These are phyloP conservation scores for Colletotrichum truncatum DNA, from an alignment of 2,329 filamentous ascomycete genomes.

Conservation along the genomic window DNA sequence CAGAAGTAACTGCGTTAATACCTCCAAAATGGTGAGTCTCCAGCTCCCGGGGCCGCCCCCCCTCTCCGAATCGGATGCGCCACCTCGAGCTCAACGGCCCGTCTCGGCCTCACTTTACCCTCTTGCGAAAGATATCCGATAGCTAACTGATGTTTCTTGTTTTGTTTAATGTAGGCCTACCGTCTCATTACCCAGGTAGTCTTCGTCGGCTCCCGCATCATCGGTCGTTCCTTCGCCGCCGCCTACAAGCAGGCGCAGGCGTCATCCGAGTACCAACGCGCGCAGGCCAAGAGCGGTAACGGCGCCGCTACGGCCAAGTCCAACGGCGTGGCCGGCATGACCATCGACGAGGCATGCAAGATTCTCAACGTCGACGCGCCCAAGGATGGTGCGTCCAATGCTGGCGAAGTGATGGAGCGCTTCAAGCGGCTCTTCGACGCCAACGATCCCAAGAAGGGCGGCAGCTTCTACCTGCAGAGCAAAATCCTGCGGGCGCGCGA, in stretches of 20 bases:
- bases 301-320: constrained; percentile 58
- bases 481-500: constrained; percentile 93
- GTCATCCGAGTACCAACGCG: constrained; percentile 81
- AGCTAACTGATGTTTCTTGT: background rate
- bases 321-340: constrained; percentile 74
- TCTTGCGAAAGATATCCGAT: background rate
- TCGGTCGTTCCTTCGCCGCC: constrained; percentile 92
- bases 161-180: constrained; percentile 29
- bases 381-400: constrained; percentile 77
- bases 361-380: constrained; percentile 96
- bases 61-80: background rate
- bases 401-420: constrained; percentile 81
- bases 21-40: constrained; percentile 28
- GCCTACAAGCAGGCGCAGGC: constrained; percentile 96
- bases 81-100: no score
- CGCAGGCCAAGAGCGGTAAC: constrained; percentile 70
- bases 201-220: constrained; percentile 87
- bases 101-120: background rate
- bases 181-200: constrained; percentile 87
- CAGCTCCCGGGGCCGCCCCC: background rate
- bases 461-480: constrained; percentile 98
- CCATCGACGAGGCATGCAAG: constrained; percentile 95
- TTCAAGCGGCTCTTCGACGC: constrained; percentile 96
- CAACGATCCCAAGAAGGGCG: constrained; percentile 95
- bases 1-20: constrained; percentile 8